Conservation (phyloP, 2,329 filamentous ascomycete genomes). For the Fusarium transvaalense region DNA sequence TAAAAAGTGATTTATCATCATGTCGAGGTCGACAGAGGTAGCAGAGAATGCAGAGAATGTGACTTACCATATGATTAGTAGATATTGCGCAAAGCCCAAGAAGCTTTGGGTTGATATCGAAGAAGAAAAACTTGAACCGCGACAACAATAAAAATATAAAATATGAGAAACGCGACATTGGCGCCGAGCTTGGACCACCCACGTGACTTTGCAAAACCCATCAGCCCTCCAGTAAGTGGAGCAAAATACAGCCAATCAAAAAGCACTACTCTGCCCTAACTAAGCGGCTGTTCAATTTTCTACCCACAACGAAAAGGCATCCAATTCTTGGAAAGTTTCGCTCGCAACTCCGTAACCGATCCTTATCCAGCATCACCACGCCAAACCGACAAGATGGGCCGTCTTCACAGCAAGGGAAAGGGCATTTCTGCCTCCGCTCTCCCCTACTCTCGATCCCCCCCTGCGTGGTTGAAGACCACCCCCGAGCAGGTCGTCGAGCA, state of each 20-base stretch:
- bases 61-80: constrained; percentile 52
- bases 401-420: constrained; percentile 99
- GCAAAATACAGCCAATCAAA: not conserved
- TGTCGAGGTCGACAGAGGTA: constrained; percentile 51
- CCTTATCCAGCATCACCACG: constrained; percentile 51
- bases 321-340: constrained; percentile 20
- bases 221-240: too few species aligned
- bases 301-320: constrained; percentile 17
- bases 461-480: constrained; percentile 98
- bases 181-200: constrained; percentile 13
- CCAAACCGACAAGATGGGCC: constrained; percentile 80
- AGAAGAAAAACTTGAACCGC: constrained; percentile 29
- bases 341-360: constrained; percentile 57
- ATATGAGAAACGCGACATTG: constrained; percentile 37
- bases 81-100: not conserved
- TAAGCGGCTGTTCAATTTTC: constrained; percentile 58
- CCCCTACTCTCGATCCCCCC: constrained; percentile 94
- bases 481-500: constrained; percentile 98
- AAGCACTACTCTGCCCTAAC: constrained; percentile 57
- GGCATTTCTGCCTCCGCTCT: constrained; percentile 96
- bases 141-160: constrained; percentile 31
- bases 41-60: not conserved
- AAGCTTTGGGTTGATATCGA: constrained; percentile 7
- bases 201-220: constrained; percentile 24
- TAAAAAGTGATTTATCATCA: constrained; percentile 79